Evolutionary conservation across 306 rosid species (phyloP).

Genomic region (Rubus idaeus): DNA sequence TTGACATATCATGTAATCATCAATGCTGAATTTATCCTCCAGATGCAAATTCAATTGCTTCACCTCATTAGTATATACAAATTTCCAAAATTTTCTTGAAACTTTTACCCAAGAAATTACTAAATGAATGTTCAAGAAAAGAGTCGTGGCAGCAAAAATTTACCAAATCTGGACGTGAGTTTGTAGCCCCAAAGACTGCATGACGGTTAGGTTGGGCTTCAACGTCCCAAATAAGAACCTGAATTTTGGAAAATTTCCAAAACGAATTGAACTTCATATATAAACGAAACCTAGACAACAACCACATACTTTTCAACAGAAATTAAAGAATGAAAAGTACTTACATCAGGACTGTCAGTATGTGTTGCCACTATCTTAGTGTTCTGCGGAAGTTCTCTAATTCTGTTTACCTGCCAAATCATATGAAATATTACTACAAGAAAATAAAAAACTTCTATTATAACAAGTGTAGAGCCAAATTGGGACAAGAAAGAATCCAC

Average conservation of each 20-base stretch:
- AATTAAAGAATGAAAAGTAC: slow-evolving; percentile 23
- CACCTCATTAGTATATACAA: background rate
- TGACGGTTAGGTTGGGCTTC: slow-evolving; percentile 97
- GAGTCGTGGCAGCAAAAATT: background rate
- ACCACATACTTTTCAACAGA: background rate
- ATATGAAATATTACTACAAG: background rate
- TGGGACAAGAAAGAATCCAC: background rate
- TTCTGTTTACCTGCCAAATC: slow-evolving; percentile 78
- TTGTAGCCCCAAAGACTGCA: slow-evolving; percentile 92
- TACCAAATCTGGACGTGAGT: slow-evolving; percentile 99
- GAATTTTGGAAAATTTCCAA: slow-evolving; percentile 21
- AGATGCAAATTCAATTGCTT: background rate
- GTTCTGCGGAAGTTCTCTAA: slow-evolving; percentile 94
- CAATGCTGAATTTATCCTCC: background rate
- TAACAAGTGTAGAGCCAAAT: background rate
- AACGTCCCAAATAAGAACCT: slow-evolving; percentile 98
- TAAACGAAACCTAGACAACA: slow-evolving; percentile 23
- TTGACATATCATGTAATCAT: background rate
- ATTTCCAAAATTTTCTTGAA: background rate
- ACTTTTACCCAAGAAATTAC: background rate
- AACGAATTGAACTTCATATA: background rate
- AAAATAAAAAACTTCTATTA: background rate
- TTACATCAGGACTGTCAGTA: slow-evolving; percentile 96
- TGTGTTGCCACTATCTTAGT: slow-evolving; percentile 94
- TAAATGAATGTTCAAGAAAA: background rate